Evolutionary conservation across 1,284 basidiomycete genomes (phyloP).

Genomic region (Papiliotrema terrestris): DNA sequence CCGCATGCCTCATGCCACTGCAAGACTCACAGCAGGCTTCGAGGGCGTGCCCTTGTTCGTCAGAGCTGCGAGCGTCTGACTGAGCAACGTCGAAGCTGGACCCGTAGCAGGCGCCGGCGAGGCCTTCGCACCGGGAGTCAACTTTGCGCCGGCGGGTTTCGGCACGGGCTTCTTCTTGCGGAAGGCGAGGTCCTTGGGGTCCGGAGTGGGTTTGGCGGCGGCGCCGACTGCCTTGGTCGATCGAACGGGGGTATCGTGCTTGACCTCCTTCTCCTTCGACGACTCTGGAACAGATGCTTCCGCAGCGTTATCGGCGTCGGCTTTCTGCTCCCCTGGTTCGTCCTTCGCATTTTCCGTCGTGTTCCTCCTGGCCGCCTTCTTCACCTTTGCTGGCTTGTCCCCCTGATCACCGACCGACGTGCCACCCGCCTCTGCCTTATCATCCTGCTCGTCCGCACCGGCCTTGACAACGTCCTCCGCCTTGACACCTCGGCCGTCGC

Average conservation of each 20-base stretch:
- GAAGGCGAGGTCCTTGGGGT: not conserved
- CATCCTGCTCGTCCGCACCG: not conserved
- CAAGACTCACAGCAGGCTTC: too few species aligned
- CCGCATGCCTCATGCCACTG: too few species aligned
- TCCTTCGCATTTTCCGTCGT: not conserved
- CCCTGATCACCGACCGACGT: not conserved
- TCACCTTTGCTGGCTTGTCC: not conserved
- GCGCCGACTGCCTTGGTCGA: not conserved
- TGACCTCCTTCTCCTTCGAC: not conserved
- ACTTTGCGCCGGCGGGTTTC: not conserved
- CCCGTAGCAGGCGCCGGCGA: not conserved
- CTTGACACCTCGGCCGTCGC: not conserved
- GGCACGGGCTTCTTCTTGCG: not conserved
- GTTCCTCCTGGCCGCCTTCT: not conserved
- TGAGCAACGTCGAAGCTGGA: not conserved
- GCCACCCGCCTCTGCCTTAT: not conserved
- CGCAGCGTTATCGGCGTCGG: not conserved
- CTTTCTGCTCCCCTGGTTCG: not conserved
- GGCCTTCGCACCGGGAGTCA: not conserved
- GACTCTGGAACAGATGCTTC: not conserved
- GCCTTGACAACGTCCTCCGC: not conserved
- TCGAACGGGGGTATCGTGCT: not conserved
- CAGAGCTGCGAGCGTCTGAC: too few species aligned
- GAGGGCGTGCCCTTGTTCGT: not conserved
- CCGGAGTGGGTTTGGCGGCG: not conserved